These are phyloP conservation scores for Solanum hybrid DNA, from an alignment of 305 asterid species.

Conservation along the genomic window DNA sequence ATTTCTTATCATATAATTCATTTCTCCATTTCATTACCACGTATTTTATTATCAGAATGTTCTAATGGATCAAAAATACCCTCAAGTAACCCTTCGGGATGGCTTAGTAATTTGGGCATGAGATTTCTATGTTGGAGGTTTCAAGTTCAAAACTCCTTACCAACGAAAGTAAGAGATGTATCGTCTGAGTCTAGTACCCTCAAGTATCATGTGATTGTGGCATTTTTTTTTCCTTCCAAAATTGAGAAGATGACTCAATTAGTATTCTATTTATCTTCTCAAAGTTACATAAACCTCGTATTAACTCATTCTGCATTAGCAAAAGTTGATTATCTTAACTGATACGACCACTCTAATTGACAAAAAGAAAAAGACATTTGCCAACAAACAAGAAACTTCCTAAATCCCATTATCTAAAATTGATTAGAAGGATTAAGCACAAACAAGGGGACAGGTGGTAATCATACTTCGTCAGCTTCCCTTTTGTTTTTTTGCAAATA, in stretches of 20 bases:
- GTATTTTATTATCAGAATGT: neutral
- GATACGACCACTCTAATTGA: neutral
- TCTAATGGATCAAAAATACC: neutral
- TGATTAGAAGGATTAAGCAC: neutral
- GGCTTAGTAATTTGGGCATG: neutral
- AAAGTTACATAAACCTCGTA: neutral
- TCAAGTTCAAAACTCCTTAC: no score
- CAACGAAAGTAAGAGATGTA: no score
- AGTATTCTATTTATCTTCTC: neutral
- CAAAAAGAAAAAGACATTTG: neutral
- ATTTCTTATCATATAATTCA: neutral
- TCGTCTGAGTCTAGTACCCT: no score
- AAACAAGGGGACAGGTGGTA: neutral
- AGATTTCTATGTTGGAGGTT: neutral
- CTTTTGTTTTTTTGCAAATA: neutral
- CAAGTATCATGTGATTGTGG: neutral
- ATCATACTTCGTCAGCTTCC: conserved; percentile 3
- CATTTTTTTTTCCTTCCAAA: neutral
- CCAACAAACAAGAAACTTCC: neutral
- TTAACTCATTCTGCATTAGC: neutral
- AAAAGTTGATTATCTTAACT: neutral
- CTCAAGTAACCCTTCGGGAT: neutral
- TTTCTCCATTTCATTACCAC: neutral
- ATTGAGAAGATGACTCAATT: neutral
- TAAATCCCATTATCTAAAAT: neutral